Base-by-base conservation (phyloP, 371 early-diverging fungal genomes). In the Thermomucor indicae-seudaticae region DNA sequence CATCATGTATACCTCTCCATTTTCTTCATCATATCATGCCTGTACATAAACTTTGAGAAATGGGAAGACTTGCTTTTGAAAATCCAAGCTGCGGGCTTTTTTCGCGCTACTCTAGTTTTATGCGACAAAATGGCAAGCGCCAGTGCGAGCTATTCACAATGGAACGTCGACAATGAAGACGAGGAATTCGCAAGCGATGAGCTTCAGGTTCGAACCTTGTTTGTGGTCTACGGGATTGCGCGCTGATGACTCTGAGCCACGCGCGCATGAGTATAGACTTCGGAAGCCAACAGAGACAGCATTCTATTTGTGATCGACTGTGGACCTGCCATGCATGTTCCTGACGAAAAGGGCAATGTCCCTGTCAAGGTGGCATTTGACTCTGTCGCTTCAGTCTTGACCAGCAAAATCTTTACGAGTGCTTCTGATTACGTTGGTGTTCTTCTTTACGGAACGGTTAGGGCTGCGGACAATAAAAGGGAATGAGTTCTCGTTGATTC, bases 221-320 rank as follows among this genome's bases (percentile, higher is more conserved):
- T n/a, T n/a, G n/a, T n/a, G n/a, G n/a, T n/a, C n/a, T n/a, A n/a
- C n/a, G n/a, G n/a, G n/a, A n/a, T n/a, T 16, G 11, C 37, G 19
- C 37, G 10, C 37, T 37, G 7, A 16, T 16, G 14, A 37, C 11
- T 5, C 16, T 11, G 14, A 10, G 37, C 14, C 11, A 10, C 37
- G 37, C 37, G 37, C n/a, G n/a, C n/a, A n/a, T n/a, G n/a, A n/a
- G 32, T 10, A 11, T 30, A 53, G 54, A 47, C 54, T 0, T 34
- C 31, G 25, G 40, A 45, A n/a, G 43, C 40, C 6, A 70, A 57
- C 34, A 65, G 72, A 14, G 84, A 85, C 47, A 68, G 78, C 27
- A 73, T 83, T 35, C 57, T 88, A 16, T 86, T 84, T 58, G 82
- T 79, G 17, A 78, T 88, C 49, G 86, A 88, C 60, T 80, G 81